Evolutionary conservation across 2,329 filamentous ascomycete genomes (phyloP), one percentile per base, ranked within the genome.

Genomic region (Tolypocladium inflatum): DNA sequence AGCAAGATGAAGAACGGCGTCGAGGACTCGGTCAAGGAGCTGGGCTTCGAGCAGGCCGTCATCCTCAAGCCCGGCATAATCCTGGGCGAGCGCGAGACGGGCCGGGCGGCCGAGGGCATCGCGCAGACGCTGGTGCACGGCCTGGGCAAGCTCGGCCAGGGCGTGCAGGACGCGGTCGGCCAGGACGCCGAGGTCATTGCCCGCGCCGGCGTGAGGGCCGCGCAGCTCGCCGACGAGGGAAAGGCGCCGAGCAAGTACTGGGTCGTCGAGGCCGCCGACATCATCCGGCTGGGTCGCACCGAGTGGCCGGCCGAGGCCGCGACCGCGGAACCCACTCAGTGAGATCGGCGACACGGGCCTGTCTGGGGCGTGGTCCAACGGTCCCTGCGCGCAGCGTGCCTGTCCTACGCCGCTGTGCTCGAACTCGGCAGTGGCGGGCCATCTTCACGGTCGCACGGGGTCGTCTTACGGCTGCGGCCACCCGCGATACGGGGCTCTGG

Each of bases 1-100:
- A 61, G 83, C 75, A 63, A 77, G 71, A 94, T 97, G 90, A 97
- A 97, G 78, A 85, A 84, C 30, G 89, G 94, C 65, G 84, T 96
- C 45, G 93, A 97, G 71, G 88, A 95, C 39, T 78, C 84, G 19
- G 81, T 96, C 60, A 82, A 83, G 69, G 82, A 74, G 48, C 74
- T 93, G 4, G 86, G 77, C 5, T 96, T 96, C 68, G 88, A 92
- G 55, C 84, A 89, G 63, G 87, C 86, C 5, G 81, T 96, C 57
- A 87, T 97, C 57, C 54, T 87, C 26, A 73, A 85, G 51, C 92
- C 92, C 0, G 92, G 89, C 0, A 62, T 91, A 61, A 89, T 97
- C 64, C 71, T 91, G 2, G 92, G 92, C 3, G 70, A 82, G 19
- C 80, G 92, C 58, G 80, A 87, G 65, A 78, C 86, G 59, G 76